phyloP scores from a whole-genome alignment of 1,139 yeast genomes.

The Kluyveromyces sp. region DNA sequence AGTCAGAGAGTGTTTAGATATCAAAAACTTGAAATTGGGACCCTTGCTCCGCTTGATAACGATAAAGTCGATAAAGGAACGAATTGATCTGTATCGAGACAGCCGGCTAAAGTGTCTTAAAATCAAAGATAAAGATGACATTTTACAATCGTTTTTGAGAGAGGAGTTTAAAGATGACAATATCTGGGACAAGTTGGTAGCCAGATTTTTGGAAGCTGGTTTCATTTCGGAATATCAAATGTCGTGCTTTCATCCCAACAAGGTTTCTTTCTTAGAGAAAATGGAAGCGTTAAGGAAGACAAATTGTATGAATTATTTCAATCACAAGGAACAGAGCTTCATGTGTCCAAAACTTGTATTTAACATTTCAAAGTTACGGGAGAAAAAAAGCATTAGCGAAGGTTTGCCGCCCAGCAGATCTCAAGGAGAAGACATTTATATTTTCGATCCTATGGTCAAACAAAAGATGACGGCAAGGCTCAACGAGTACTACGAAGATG shows the following conservation, averaged over 20 bases:
- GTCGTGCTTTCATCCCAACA: not conserved
- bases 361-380: slow-evolving; percentile 1
- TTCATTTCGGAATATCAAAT: not conserved
- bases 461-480: not conserved
- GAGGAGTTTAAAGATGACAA: not conserved
- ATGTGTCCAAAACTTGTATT: not conserved
- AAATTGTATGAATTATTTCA: not conserved
- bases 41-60: slow-evolving; percentile 1
- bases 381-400: not conserved
- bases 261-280: not conserved
- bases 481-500: not conserved
- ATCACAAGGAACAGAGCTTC: not conserved
- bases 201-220: not conserved
- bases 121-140: not conserved
- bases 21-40: slow-evolving; percentile 1
- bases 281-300: not conserved
- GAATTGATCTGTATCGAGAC: not conserved
- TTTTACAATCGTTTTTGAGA: not conserved
- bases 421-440: not conserved
- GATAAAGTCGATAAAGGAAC: not conserved
- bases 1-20: not conserved
- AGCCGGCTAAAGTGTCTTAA: not conserved
- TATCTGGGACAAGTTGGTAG: not conserved
- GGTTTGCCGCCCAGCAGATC: not conserved
- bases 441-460: slow-evolving; percentile 4